Conservation (phyloP, 257 asterid species). For the Lavandula angustifolia region DNA sequence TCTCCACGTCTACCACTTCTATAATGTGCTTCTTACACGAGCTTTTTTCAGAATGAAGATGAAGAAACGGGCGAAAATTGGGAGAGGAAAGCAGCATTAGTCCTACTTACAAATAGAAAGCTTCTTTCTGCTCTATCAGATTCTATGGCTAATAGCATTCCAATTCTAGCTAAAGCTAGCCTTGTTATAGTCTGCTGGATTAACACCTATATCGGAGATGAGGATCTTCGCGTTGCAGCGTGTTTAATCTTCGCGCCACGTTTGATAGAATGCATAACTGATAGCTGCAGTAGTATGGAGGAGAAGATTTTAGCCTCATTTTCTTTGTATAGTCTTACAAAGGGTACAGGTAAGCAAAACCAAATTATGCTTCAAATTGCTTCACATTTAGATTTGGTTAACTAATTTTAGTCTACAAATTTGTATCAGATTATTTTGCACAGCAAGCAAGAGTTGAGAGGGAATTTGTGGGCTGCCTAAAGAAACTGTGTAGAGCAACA, state of each 20-base stretch:
- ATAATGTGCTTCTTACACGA: not conserved
- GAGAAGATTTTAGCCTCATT: slow-evolving; percentile 72
- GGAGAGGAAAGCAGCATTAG: slow-evolving; percentile 57
- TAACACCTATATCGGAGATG: slow-evolving; percentile 52
- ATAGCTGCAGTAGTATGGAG: slow-evolving; percentile 42
- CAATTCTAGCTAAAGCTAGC: slow-evolving; percentile 74
- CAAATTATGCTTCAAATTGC: not conserved
- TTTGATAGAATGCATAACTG: slow-evolving; percentile 42
- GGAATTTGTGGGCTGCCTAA: slow-evolving; percentile 44
- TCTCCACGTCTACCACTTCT: not conserved
- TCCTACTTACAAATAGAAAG: slow-evolving; percentile 48
- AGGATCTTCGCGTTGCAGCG: slow-evolving; percentile 41
- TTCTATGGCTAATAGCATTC: slow-evolving; percentile 64
- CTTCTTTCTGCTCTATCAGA: slow-evolving; percentile 57
- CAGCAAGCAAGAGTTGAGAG: slow-evolving; percentile 30
- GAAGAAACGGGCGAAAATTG: slow-evolving; percentile 50
- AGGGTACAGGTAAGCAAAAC: slow-evolving; percentile 51
- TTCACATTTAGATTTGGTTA: not conserved
- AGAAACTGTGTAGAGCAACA: slow-evolving; percentile 51
- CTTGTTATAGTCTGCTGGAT: slow-evolving; percentile 72
- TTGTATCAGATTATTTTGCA: slow-evolving; percentile 45
- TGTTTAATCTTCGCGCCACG: slow-evolving; percentile 58
- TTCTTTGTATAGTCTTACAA: slow-evolving; percentile 54
- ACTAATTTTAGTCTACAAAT: not conserved
- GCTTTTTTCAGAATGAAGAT: slow-evolving; percentile 48